Base-by-base conservation (phyloP, 192 early-diverging fungal genomes). In the Funneliformis geosporum region DNA sequence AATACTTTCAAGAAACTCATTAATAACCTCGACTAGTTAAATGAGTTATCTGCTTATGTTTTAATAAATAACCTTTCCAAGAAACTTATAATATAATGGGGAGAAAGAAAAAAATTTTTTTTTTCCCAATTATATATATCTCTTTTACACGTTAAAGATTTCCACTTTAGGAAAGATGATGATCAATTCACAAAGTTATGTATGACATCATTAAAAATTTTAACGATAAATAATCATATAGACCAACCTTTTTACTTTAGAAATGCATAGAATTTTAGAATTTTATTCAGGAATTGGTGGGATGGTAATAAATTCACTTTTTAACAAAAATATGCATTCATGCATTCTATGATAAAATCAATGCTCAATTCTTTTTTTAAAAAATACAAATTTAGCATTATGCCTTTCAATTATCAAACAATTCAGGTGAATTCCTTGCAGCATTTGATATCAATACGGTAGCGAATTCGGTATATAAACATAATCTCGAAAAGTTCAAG, bases 391-490 rank as follows among this genome's bases (percentile, higher is more conserved):
- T n/a, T 59, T 59, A 90, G 94, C 94, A 94, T 84, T 94, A 91
- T 88, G 94, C 93, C 60, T 90, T 96, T 59, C 84, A 89, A 50
- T 80, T 84, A 33, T 91, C 95, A 8, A 82, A 84, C 11, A 87
- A 90, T 65, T 76, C 84, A 44, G 85, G 87, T 33, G 71, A 90
- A 25, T 91, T 99, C 60, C 81, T 94, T 1, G 92, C 91, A n/a
- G 92, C 96, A 2, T 99, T 97, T 82, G 98, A 99, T 85, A 95
- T 99, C 73, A 99, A 98, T 84, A 88, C 88, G 7, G 91, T 94
- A 28, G 95, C 96, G 38, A 98, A 99, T 86, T 84, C 86, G 1
- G 91, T 93, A 38, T 91, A 93, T 80, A 85, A 77, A 23, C 88
- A 91, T 81, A 93, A 93, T 80, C 89, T 91, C 60, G 83, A 81